Conservation (phyloP, 345 rosid genomes). For the Eucalyptus fibrosa region DNA sequence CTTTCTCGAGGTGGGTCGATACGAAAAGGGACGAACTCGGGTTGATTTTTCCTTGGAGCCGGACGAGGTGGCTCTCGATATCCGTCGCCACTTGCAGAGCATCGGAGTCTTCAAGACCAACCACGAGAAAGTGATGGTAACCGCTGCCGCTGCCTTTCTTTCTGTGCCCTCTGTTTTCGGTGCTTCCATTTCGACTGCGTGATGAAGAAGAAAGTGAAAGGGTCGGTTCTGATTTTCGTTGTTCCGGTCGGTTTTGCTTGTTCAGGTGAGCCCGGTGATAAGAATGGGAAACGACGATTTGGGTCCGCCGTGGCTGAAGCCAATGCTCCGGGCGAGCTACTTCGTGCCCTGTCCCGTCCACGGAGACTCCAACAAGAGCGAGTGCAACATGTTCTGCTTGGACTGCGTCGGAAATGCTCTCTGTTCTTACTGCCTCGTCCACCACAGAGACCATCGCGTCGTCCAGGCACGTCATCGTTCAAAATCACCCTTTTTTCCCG, state of each 20-base stretch:
- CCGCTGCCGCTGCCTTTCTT: not conserved
- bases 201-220: not conserved
- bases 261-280: slow-evolving; percentile 35
- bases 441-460: slow-evolving; percentile 61
- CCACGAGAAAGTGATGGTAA: slow-evolving; percentile 30
- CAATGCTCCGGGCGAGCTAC: slow-evolving; percentile 64
- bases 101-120: slow-evolving; percentile 19
- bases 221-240: not conserved
- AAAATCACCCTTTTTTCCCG: not conserved
- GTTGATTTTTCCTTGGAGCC: not conserved
- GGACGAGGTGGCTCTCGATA: slow-evolving; percentile 6
- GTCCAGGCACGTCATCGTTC: slow-evolving; percentile 42
- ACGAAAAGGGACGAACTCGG: not conserved
- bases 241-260: not conserved
- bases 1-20: not conserved
- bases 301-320: slow-evolving; percentile 68
- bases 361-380: slow-evolving; percentile 58
- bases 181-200: not conserved
- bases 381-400: slow-evolving; percentile 84
- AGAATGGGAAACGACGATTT: slow-evolving; percentile 23
- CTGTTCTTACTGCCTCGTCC: slow-evolving; percentile 55
- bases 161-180: not conserved
- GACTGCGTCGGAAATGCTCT: slow-evolving; percentile 55
- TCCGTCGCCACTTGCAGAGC: not conserved
- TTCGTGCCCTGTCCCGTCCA: slow-evolving; percentile 55